Evolutionary conservation across 2,329 filamentous ascomycete genomes (phyloP).

Genomic region (Cercospora janseana): DNA sequence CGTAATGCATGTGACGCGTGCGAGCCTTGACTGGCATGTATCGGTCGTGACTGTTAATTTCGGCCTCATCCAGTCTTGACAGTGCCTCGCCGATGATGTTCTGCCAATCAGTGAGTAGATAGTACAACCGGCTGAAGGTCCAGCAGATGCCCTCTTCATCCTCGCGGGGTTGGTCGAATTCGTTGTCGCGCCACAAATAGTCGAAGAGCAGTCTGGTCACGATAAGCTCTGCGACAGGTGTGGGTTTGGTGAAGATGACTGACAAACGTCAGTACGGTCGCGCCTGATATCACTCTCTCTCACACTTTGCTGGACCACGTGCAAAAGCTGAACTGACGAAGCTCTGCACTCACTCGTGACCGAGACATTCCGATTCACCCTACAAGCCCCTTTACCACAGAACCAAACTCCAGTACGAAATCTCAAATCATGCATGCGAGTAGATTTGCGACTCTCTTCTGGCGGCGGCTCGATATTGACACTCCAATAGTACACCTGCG

Average conservation of each 20-base stretch:
- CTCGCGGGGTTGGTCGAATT: constrained; percentile 34
- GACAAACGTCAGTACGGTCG: constrained; percentile 1
- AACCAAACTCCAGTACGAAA: constrained; percentile 40
- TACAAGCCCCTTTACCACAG: constrained; percentile 37
- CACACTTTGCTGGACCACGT: no score
- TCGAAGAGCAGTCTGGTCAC: constrained; percentile 37
- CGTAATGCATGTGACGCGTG: constrained; percentile 35
- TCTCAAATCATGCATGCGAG: constrained; percentile 36
- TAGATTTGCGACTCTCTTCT: constrained; percentile 28
- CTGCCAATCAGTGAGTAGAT: constrained; percentile 40
- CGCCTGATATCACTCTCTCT: no score
- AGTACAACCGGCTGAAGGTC: constrained; percentile 38
- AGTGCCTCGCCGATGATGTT: constrained; percentile 40
- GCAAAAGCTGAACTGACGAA: neutral
- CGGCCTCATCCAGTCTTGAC: constrained; percentile 38
- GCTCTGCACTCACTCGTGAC: constrained; percentile 20
- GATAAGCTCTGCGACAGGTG: constrained; percentile 35
- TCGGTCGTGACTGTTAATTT: constrained; percentile 37
- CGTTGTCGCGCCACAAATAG: constrained; percentile 35
- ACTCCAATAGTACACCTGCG: constrained; percentile 42
- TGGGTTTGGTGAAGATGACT: constrained; percentile 38
- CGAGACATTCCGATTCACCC: constrained; percentile 33
- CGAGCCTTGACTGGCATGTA: constrained; percentile 38
- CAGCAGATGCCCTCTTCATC: constrained; percentile 41
- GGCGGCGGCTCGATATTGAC: constrained; percentile 35